Percentiles rank a stretch among this genome's conserved stretches.
Conservation (phyloP, 2,329 filamentous ascomycete genomes). For the Scedosporium minutisporum region DNA sequence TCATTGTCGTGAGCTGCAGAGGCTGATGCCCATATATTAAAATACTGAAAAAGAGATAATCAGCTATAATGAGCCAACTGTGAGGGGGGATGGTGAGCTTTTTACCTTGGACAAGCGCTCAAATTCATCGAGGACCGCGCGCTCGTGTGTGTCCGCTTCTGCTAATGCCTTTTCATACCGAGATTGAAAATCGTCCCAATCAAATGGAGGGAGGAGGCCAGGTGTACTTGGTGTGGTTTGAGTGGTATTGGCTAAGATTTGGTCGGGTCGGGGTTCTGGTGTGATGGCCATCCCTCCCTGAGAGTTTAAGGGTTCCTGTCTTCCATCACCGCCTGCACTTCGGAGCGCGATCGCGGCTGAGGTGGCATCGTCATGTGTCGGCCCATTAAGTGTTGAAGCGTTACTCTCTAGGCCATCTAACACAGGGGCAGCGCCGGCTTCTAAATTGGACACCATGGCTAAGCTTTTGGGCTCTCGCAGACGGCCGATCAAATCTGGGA, state of each 20-base stretch:
- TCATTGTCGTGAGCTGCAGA: constrained; percentile 65
- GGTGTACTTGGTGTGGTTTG: constrained; percentile 36
- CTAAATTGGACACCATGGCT: neutral
- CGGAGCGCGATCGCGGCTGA: neutral
- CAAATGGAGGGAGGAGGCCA: constrained; percentile 35
- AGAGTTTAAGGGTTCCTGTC: neutral
- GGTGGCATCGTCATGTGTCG: neutral
- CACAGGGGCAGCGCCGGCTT: neutral
- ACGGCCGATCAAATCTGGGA: no score
- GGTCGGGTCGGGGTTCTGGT: constrained; percentile 8
- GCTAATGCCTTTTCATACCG: constrained; percentile 59
- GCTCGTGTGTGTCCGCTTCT: constrained; percentile 54
- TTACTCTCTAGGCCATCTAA: neutral
- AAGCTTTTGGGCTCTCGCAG: no score
- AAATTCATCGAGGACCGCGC: constrained; percentile 57
- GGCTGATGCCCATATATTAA: constrained; percentile 67
- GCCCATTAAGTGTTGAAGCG: neutral
- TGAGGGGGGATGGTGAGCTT: neutral
- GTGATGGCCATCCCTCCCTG: constrained; percentile 4
- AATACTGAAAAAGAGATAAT: constrained; percentile 47
- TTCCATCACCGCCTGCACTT: neutral
- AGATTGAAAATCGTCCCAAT: constrained; percentile 69
- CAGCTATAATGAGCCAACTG: neutral
- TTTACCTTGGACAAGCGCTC: constrained; percentile 54
- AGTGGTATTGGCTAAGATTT: neutral